A percentile compares a stretch with the other conserved stretches of the same genome.
Evolutionary conservation across 1,284 basidiomycete species (phyloP).

Genomic region (Anthracocystis walkeri): DNA sequence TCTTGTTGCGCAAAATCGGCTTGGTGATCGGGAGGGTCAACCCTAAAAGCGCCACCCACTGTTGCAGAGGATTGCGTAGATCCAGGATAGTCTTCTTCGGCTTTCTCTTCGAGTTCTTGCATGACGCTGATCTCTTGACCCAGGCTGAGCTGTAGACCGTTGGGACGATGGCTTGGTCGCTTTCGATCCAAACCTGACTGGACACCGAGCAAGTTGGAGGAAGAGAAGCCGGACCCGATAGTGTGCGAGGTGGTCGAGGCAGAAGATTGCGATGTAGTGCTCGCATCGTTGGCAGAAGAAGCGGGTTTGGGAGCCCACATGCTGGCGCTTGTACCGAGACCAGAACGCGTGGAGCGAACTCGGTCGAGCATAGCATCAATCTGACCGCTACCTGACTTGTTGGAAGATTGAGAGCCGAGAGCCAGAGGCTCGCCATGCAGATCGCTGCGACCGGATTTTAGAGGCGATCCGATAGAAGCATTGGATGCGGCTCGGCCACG

Average conservation of each 20-base stretch:
- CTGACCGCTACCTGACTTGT: constrained; percentile 18
- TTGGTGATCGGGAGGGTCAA: constrained; percentile 25
- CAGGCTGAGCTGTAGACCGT: constrained; percentile 48
- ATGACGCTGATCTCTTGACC: constrained; percentile 53
- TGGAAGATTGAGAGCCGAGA: constrained; percentile 20
- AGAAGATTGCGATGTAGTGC: constrained; percentile 6
- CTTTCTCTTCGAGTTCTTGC: constrained; percentile 47
- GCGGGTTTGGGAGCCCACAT: constrained; percentile 52
- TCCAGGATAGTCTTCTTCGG: constrained; percentile 35
- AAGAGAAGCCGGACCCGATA: constrained; percentile 25
- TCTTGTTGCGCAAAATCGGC: constrained; percentile 1
- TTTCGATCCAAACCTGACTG: constrained; percentile 38
- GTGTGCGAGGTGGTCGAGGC: constrained; percentile 18
- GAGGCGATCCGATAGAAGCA: constrained; percentile 33
- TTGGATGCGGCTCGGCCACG: constrained; percentile 33
- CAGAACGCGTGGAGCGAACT: constrained; percentile 40
- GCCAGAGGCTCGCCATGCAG: constrained; percentile 27
- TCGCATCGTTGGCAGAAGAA: constrained; percentile 2
- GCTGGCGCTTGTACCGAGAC: constrained; percentile 42
- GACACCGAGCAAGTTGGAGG: constrained; percentile 35
- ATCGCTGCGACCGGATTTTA: constrained; percentile 28
- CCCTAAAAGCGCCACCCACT: constrained; percentile 21
- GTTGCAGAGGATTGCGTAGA: constrained; percentile 33
- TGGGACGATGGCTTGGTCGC: constrained; percentile 44
- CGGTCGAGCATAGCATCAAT: constrained; percentile 53